These are phyloP conservation scores for Blastosporella zonata DNA, from an alignment of 1,284 basidiomycete genomes.

Conservation along the genomic window DNA sequence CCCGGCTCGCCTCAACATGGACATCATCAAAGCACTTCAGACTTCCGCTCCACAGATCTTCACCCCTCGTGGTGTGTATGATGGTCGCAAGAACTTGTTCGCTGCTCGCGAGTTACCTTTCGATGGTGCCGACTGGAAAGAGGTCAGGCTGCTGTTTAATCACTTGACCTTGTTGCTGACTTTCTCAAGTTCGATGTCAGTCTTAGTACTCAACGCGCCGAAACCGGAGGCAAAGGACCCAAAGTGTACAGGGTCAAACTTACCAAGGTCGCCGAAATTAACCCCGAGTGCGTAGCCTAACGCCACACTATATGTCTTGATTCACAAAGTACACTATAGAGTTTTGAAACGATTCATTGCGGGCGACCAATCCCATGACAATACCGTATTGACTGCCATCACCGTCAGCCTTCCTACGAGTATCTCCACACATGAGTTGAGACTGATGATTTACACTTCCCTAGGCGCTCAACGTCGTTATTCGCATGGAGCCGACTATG, in stretches of 20 bases:
- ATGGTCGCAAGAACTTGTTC: constrained; percentile 78
- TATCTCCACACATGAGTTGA: background rate
- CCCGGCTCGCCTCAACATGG: constrained; percentile 64
- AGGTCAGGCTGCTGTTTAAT: constrained; percentile 32
- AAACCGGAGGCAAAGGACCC: constrained; percentile 39
- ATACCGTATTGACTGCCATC: constrained; percentile 67
- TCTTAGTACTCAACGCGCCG: constrained; percentile 37
- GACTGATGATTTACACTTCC: background rate
- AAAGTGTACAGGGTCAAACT: constrained; percentile 63
- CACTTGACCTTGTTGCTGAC: constrained; percentile 1
- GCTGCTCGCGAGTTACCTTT: constrained; percentile 55
- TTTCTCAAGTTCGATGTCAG: constrained; percentile 56
- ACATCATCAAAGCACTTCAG: constrained; percentile 62
- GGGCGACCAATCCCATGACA: constrained; percentile 69
- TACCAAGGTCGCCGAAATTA: constrained; percentile 69
- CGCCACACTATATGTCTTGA: background rate
- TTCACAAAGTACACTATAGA: constrained; percentile 32
- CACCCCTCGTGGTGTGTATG: constrained; percentile 65
- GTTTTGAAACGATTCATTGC: constrained; percentile 62
- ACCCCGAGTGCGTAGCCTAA: constrained; percentile 57
- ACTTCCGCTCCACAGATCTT: constrained; percentile 56
- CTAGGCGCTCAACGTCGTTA: constrained; percentile 71
- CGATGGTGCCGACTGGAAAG: constrained; percentile 42
- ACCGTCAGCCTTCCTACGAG: constrained; percentile 55
- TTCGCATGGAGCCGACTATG: constrained; percentile 70